Conservation (phyloP, 176 grass and related monocot genomes). For the Aegilops sharonensis region DNA sequence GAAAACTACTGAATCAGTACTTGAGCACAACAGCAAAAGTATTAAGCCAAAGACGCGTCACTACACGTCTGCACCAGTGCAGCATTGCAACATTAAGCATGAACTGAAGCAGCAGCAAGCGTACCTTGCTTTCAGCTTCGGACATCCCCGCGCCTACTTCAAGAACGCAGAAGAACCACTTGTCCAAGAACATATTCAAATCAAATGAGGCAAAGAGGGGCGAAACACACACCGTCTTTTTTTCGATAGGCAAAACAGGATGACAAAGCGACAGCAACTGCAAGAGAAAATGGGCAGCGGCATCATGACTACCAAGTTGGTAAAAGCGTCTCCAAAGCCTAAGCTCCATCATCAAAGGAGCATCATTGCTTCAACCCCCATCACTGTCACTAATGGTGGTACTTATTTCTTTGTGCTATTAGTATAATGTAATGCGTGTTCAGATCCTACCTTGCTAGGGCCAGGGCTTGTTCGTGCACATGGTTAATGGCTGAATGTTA, state of each 20-base stretch:
- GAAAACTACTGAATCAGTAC: too few relatives aligned
- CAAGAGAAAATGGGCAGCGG: constrained; percentile 20
- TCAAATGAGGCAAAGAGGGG: background rate
- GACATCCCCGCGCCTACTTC: too few relatives aligned
- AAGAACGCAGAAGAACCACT: background rate
- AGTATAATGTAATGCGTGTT: background rate
- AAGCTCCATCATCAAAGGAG: constrained; percentile 24
- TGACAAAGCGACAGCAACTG: constrained; percentile 14
- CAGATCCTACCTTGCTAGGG: background rate
- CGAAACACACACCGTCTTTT: background rate
- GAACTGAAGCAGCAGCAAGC: too few relatives aligned
- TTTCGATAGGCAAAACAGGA: background rate
- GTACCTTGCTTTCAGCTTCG: too few relatives aligned
- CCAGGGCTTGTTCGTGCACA: background rate
- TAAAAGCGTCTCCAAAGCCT: constrained; percentile 34
- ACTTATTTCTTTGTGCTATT: constrained; percentile 34
- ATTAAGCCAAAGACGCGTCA: too few relatives aligned
- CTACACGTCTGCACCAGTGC: too few relatives aligned
- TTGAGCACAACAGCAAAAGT: too few relatives aligned
- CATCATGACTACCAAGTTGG: constrained; percentile 27
- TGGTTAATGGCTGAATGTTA: constrained; percentile 7
- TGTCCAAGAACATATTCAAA: background rate
- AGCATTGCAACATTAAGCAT: too few relatives aligned
- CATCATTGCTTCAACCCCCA: constrained; percentile 40
- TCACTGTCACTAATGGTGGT: constrained; percentile 24